Base-by-base conservation (phyloP, 2,329 filamentous ascomycete species). In the Colletotrichum higginsianum region DNA sequence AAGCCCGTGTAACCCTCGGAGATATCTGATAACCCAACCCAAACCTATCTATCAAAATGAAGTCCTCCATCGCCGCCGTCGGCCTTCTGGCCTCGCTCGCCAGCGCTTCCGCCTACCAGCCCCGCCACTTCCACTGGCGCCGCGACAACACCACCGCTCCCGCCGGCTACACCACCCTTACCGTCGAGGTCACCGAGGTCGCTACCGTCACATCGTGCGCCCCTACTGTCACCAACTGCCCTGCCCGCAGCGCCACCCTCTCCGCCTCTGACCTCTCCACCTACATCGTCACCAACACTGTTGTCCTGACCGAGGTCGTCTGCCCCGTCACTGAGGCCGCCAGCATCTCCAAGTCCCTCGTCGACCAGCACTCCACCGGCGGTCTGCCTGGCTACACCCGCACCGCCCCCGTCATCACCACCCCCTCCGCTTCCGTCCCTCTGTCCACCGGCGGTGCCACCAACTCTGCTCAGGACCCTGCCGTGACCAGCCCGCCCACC, bases 141-240 rank as follows among this genome's bases (percentile, higher is more conserved):
- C 73, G 74, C 69, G 71, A 76, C 63, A 74, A 74, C 67, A 61
- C 73, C 61, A 63, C 74, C 69, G 68, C 67, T 40, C 49, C 71
- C 21, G 66, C 70, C 67, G 76, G 75, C 66, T 70, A 78, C 75
- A 85, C 83, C 64, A 85, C 84, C 47, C 74, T 84, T 71, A 84
- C 87, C 75, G 83, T 90, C 82, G 84, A 86, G 83, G 81, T 84
- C 78, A 90, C 87, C 70, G 81, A 87, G 78, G 81, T 88, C 74
- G 82, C 86, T 73, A 90, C 88, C 80, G 83, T 90, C 81, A 90
- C 85, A 76, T 89, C 86, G 69, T 90, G 88, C 79, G 86, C 83
- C 73, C 82, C 88, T 67, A 87, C 85, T 67, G 84, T 89, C 78
- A 89, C 88, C 80, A 82, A 89, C 88, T 91, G 89, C 81, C 83